Conservation (phyloP, 768 basidiomycete genomes). For the Mycena vulgaris region DNA sequence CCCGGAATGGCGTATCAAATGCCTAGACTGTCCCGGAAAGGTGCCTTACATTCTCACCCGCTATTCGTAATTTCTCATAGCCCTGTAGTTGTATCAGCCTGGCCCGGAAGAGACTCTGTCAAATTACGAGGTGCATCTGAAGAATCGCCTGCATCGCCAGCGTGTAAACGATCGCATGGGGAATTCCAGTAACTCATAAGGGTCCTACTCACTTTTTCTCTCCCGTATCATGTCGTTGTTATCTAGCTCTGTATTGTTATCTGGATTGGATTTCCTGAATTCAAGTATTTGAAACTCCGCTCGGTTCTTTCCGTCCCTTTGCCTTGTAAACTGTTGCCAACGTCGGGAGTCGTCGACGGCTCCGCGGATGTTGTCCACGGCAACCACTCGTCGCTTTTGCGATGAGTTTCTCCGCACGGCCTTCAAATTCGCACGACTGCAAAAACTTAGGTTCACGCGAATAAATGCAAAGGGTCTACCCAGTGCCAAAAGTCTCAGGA, state of each 20-base stretch:
- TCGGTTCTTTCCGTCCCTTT: neutral
- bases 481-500: too few species aligned
- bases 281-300: neutral
- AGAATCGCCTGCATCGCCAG: slow-evolving; percentile 85
- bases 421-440: too few species aligned
- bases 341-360: too few species aligned
- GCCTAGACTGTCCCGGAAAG: slow-evolving; percentile 94
- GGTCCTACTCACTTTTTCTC: neutral
- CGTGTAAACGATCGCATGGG: slow-evolving; percentile 75
- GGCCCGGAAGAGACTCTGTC: slow-evolving; percentile 89
- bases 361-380: too few species aligned
- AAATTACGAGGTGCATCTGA: slow-evolving; percentile 95
- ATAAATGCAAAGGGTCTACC: too few species aligned
- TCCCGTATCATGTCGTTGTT: slow-evolving; percentile 6
- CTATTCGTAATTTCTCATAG: neutral
- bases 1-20: slow-evolving; percentile 93
- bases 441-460: too few species aligned
- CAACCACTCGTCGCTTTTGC: too few species aligned
- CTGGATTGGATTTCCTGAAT: slow-evolving; percentile 14
- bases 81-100: slow-evolving; percentile 84
- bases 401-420: too few species aligned
- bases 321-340: neutral
- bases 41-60: slow-evolving; percentile 56
- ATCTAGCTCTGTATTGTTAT: slow-evolving; percentile 33
- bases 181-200: slow-evolving; percentile 26